Conservation (phyloP, 768 basidiomycete genomes). For the Nidularia pulvinata region DNA sequence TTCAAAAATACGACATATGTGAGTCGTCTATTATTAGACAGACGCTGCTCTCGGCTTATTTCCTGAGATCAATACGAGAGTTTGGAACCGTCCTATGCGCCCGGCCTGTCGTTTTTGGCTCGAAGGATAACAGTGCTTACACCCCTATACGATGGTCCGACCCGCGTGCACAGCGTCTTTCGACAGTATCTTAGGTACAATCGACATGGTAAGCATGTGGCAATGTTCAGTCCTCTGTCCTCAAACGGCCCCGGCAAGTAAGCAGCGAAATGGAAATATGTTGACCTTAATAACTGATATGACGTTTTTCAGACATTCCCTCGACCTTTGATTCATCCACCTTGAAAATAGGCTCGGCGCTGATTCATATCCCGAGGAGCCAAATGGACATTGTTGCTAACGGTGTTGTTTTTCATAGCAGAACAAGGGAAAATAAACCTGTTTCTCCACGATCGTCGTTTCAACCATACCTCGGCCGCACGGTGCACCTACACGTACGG, state of each 20-base stretch:
- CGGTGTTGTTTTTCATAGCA: too few relatives aligned
- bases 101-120: neutral
- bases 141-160: constrained; percentile 2
- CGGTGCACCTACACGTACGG: too few relatives aligned
- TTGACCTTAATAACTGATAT: neutral
- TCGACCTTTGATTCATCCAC: neutral
- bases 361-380: too few relatives aligned
- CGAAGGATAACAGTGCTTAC: neutral
- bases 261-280: neutral
- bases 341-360: too few relatives aligned
- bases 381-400: too few relatives aligned
- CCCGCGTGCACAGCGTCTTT: neutral
- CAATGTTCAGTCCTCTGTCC: neutral
- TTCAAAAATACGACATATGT: neutral
- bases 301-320: neutral
- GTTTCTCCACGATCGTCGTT: too few relatives aligned
- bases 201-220: constrained; percentile 1
- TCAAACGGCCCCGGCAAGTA: neutral
- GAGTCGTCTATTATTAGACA: neutral
- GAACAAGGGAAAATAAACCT: too few relatives aligned
- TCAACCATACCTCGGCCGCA: too few relatives aligned
- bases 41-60: neutral
- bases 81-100: constrained; percentile 6
- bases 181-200: constrained; percentile 8
- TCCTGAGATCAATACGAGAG: neutral